Conservation (phyloP, 2,329 filamentous ascomycete genomes). For the Penicillium vulpinum region DNA sequence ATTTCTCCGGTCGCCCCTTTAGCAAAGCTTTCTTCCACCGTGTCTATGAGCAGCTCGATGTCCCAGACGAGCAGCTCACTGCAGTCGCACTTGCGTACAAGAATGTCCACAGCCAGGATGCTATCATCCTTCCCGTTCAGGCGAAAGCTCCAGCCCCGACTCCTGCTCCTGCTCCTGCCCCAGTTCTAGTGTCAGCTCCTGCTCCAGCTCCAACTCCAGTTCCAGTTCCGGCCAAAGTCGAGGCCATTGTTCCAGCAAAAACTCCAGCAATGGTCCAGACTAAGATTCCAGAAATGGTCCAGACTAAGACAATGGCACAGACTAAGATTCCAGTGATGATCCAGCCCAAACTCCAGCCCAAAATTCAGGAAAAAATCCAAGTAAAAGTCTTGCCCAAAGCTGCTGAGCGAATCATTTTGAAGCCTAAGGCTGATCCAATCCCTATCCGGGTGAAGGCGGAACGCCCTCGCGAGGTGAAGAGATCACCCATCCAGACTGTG, state of each 20-base stretch:
- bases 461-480: constrained; percentile 2
- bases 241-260: too few species aligned
- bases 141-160: constrained; percentile 4
- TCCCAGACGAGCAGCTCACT: constrained; percentile 39
- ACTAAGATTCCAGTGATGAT: neutral
- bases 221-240: neutral
- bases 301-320: too few species aligned
- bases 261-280: neutral
- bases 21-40: constrained; percentile 47
- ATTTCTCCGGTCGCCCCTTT: constrained; percentile 45
- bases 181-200: neutral
- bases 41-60: constrained; percentile 45
- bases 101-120: constrained; percentile 36
- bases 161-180: neutral
- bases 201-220: constrained; percentile 3
- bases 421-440: constrained; percentile 4
- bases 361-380: neutral
- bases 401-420: neutral
- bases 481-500: constrained; percentile 23
- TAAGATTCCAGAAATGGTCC: neutral
- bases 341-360: neutral
- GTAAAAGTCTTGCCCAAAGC: neutral
- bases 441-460: constrained; percentile 2
- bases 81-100: constrained; percentile 40
- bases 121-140: constrained; percentile 37